phyloP scores from a whole-genome alignment of 73 alveolate genomes.

The Paramecium pentaurelia region DNA sequence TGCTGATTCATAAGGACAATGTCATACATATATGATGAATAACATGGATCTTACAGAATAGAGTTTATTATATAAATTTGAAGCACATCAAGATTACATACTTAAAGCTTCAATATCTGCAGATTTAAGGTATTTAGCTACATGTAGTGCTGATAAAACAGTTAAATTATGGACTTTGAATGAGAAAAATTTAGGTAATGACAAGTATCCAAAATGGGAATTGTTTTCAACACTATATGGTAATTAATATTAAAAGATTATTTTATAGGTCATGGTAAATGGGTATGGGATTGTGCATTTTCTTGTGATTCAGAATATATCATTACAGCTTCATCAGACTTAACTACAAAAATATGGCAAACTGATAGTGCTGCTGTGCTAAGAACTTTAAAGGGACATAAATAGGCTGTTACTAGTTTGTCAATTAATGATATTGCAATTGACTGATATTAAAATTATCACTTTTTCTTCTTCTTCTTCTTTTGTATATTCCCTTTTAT shows the following conservation, averaged over 20 bases:
- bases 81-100: conserved; percentile 57
- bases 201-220: conserved; percentile 5
- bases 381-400: conserved; percentile 32
- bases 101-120: conserved; percentile 49
- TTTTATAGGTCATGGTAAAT: conserved; percentile 36
- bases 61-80: not conserved
- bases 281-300: conserved; percentile 61
- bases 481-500: not conserved
- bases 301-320: conserved; percentile 52
- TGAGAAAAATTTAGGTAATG: not conserved
- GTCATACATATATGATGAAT: conserved; percentile 32
- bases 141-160: conserved; percentile 58
- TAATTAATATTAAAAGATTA: not conserved
- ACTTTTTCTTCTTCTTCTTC: not conserved
- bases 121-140: conserved; percentile 35
- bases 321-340: conserved; percentile 43
- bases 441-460: not conserved
- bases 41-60: not conserved
- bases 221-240: not conserved
- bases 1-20: conserved; percentile 50
- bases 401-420: conserved; percentile 26
- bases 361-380: not conserved
- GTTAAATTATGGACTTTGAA: conserved; percentile 50
- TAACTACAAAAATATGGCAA: conserved; percentile 41
- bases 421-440: conserved; percentile 50